Conservation (phyloP, 441 rosid genomes). For the Brassica balearica region DNA sequence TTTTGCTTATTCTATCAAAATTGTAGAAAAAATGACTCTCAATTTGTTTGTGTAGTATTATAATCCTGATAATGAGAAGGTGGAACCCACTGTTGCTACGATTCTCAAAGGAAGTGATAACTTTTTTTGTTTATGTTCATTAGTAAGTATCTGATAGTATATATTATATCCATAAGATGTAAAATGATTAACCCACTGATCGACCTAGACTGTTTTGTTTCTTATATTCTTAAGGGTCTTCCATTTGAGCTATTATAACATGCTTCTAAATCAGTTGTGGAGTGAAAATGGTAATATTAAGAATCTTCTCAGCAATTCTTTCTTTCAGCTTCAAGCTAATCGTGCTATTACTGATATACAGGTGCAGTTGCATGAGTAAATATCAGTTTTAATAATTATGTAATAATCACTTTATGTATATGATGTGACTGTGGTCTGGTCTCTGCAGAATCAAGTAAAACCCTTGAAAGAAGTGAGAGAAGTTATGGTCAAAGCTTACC, state of each 20-base stretch:
- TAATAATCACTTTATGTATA: not conserved
- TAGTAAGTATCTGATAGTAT: too few relatives aligned
- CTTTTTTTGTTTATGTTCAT: too few relatives aligned
- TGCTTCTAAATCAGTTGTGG: too few relatives aligned
- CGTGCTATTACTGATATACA: conserved; percentile 87
- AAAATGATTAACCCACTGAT: not conserved
- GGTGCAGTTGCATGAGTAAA: conserved; percentile 50
- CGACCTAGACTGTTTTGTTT: not conserved
- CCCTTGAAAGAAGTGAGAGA: not conserved
- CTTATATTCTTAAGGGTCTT: not conserved
- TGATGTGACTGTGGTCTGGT: too few relatives aligned
- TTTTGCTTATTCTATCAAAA: not conserved
- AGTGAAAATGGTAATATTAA: conserved; percentile 96
- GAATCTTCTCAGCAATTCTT: conserved; percentile 1
- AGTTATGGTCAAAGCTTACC: not conserved
- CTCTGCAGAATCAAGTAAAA: too few relatives aligned
- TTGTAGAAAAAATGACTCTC: not conserved
- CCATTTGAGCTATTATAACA: conserved; percentile 41
- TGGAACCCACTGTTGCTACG: not conserved
- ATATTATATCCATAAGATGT: too few relatives aligned
- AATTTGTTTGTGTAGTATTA: too few relatives aligned
- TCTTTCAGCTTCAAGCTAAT: conserved; percentile 87
- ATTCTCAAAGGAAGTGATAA: not conserved
- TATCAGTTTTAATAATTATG: conserved; percentile 10
- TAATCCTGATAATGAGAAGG: too few relatives aligned